These are phyloP conservation scores for Saccharomyces mikatae DNA, from an alignment of 805 yeast genomes.

Conservation along the genomic window DNA sequence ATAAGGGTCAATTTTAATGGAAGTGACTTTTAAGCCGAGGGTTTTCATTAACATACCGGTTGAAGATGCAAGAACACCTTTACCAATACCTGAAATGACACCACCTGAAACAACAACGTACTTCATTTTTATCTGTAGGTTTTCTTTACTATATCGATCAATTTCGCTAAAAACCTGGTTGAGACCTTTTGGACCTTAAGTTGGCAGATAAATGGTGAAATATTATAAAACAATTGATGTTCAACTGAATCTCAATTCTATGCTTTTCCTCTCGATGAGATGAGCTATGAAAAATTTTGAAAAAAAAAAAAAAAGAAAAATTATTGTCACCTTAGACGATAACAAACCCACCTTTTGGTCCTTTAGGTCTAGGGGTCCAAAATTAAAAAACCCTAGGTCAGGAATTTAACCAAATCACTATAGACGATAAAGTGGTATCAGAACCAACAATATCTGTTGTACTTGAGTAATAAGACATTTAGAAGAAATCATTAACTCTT, in stretches of 20 bases:
- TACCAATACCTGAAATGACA: conserved; percentile 98
- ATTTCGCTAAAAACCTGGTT: not conserved
- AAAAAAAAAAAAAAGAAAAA: not conserved
- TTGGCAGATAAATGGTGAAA: not conserved
- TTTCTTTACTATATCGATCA: not conserved
- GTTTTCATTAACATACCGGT: conserved; percentile 94
- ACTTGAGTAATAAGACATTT: not conserved
- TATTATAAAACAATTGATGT: not conserved
- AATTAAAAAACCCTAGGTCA: not conserved
- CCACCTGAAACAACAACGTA: conserved; percentile 99
- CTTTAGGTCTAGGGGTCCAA: not conserved
- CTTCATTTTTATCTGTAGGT: conserved; percentile 51
- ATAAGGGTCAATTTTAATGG: conserved; percentile 97
- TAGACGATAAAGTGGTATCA: not conserved
- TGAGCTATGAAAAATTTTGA: not conserved
- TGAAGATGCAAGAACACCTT: conserved; percentile 95
- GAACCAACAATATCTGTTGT: not conserved
- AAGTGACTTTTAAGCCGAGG: conserved; percentile 87
- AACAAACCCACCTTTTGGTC: no score
- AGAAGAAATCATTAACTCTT: not conserved
- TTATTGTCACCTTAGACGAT: not conserved
- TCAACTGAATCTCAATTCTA: not conserved
- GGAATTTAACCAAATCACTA: not conserved
- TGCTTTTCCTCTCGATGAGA: not conserved
- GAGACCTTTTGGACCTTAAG: not conserved